Base-by-base conservation (phyloP, 768 basidiomycete genomes). In the Suillus americanus region DNA sequence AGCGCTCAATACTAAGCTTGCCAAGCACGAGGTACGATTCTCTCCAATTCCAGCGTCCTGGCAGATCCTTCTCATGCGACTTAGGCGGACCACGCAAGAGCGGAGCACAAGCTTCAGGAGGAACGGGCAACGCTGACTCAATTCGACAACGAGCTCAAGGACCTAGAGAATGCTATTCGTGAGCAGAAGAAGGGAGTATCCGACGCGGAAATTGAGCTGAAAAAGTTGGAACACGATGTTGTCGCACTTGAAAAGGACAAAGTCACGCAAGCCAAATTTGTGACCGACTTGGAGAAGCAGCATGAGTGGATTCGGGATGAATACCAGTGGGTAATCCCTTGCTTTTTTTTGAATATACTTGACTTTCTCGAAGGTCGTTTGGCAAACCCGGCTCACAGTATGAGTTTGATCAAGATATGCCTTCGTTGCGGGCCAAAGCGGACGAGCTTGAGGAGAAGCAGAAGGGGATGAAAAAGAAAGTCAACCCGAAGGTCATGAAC, bases 401-500 rank as follows among this genome's bases (percentile, higher is more conserved):
- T 73, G 91, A 97, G 73, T 98, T 97, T 73, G 72, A 75, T 3
- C 78, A 81, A 3, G 86, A 97, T 71, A 83, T 95, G 23, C 75
- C 62, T 2, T 77, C 81, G 59, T 78, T 92, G 67, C 79, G 83
- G 54, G 80, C 86, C 48, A 90, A 89, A 72, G 89, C 89, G 30
- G 79, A 81, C 9, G 91, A 94, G 69, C 82, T 99, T 13, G 89
- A 93, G 68, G 80, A 85, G 23, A 81, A 87, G 54, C 94, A 94
- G 73, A 90, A 89, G 70, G 88, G 89, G 25, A 89, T 94, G 88
- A 96, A 95, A 80, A 94, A 95, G 80, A 97, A 96, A 75, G 84
- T 99, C 71, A 99, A 99, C 70, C 89, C 90, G 3, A 97, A 97
- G 75, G 95, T 95, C 54, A 88, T 97, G 81, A 93, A 90, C 69